A percentile compares a stretch with the other conserved stretches of the same genome.
These are phyloP conservation scores for Alternaria consortialis DNA, from an alignment of 2,329 filamentous ascomycete species.

Conservation along the genomic window DNA sequence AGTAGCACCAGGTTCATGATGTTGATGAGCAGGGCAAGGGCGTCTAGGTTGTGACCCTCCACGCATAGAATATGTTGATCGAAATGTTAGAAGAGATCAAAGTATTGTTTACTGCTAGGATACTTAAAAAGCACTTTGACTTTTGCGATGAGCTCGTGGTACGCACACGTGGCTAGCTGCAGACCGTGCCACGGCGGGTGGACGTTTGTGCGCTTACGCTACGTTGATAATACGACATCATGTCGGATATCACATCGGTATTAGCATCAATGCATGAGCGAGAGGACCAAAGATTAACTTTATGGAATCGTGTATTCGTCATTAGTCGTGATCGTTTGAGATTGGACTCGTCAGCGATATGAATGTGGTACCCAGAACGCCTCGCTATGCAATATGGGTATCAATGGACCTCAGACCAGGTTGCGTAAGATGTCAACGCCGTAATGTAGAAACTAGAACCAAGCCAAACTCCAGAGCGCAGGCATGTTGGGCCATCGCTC, in stretches of 20 bases:
- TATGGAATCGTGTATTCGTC: constrained; percentile 7
- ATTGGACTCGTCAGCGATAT: neutral
- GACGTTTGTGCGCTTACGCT: neutral
- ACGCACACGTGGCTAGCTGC: constrained; percentile 20
- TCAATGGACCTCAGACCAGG: constrained; percentile 17
- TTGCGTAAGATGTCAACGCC: constrained; percentile 11
- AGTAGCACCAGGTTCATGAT: neutral
- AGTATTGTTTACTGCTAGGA: neutral
- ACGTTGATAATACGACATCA: constrained; percentile 1
- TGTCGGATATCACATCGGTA: constrained; percentile 3
- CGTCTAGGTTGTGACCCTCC: neutral
- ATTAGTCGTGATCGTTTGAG: neutral
- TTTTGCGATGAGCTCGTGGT: neutral
- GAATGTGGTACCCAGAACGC: constrained; percentile 20
- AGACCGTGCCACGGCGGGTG: constrained; percentile 13
- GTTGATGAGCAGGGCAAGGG: neutral
- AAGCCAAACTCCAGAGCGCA: constrained; percentile 91
- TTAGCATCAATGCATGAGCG: neutral
- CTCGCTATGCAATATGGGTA: constrained; percentile 38
- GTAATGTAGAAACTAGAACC: constrained; percentile 69
- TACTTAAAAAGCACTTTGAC: neutral
- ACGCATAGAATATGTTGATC: neutral
- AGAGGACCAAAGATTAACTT: neutral
- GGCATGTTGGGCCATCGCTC: constrained; percentile 92
- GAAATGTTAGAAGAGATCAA: neutral